These are phyloP conservation scores for Phycomyces nitens DNA, from an alignment of 192 early-diverging fungal species.

Conservation along the genomic window DNA sequence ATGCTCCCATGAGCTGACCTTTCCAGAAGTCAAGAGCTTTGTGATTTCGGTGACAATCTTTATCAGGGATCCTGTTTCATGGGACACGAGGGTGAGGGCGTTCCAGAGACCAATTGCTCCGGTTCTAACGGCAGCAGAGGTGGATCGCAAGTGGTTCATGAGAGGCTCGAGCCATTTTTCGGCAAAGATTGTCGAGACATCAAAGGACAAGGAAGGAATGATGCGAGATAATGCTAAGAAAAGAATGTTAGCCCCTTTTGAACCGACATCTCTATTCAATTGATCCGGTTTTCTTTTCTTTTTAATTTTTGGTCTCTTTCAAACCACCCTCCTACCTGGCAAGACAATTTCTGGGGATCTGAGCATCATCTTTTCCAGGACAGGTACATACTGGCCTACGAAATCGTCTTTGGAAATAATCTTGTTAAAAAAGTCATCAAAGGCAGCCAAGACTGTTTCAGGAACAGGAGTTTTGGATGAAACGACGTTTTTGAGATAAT, in stretches of 20 bases:
- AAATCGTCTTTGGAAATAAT: conserved; percentile 55
- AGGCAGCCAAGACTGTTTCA: conserved; percentile 38
- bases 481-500: conserved; percentile 51
- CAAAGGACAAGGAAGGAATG: conserved; percentile 54
- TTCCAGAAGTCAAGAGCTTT: conserved; percentile 55
- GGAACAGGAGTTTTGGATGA: conserved; percentile 53
- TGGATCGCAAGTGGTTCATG: conserved; percentile 63
- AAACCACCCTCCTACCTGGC: conserved; percentile 50
- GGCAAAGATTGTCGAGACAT: conserved; percentile 55
- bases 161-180: conserved; percentile 64
- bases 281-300: no score
- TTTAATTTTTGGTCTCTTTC: no score
- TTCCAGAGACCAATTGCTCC: conserved; percentile 61
- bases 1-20: conserved; percentile 64
- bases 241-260: no score
- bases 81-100: conserved; percentile 46
- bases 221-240: conserved; percentile 49
- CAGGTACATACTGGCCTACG: conserved; percentile 52
- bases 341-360: conserved; percentile 84
- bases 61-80: conserved; percentile 47
- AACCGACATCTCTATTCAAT: no score
- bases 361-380: conserved; percentile 73
- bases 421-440: conserved; percentile 58
- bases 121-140: conserved; percentile 49
- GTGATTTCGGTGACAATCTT: conserved; percentile 59